phyloP scores from a whole-genome alignment of 2,329 filamentous ascomycete genomes.

The Aspergillus jensenii region DNA sequence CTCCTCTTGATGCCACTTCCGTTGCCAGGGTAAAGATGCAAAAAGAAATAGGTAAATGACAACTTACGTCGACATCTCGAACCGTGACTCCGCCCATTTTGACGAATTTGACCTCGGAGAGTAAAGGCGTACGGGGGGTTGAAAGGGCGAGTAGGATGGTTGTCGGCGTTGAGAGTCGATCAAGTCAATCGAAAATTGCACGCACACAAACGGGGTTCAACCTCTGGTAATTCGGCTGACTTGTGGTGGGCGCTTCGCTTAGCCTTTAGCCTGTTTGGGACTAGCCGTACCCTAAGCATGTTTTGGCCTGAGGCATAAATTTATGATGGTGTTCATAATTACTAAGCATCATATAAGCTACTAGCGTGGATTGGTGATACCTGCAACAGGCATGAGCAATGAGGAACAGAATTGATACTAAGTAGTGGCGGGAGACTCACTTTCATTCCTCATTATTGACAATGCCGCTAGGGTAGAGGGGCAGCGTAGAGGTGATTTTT shows the following conservation, averaged over 20 bases:
- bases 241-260: conserved; percentile 31
- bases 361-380: neutral
- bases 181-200: conserved; percentile 35
- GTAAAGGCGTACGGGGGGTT: conserved; percentile 24
- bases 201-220: conserved; percentile 32
- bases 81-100: conserved; percentile 68
- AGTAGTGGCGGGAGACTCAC: no score
- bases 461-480: neutral
- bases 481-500: no score
- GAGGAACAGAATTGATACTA: neutral
- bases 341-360: neutral
- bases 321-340: neutral
- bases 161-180: conserved; percentile 36
- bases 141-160: conserved; percentile 30
- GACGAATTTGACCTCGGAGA: conserved; percentile 44
- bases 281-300: conserved; percentile 40
- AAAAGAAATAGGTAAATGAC: conserved; percentile 18
- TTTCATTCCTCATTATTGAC: neutral
- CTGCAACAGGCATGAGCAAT: neutral
- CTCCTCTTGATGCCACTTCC: conserved; percentile 10
- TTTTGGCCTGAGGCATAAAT: conserved; percentile 14
- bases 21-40: conserved; percentile 12
- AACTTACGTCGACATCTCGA: conserved; percentile 64
- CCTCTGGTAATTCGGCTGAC: conserved; percentile 29
- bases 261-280: conserved; percentile 41